These are phyloP conservation scores for Blastocrithidia nonstop DNA, from an alignment of 208 protist genomes.

Conservation along the genomic window DNA sequence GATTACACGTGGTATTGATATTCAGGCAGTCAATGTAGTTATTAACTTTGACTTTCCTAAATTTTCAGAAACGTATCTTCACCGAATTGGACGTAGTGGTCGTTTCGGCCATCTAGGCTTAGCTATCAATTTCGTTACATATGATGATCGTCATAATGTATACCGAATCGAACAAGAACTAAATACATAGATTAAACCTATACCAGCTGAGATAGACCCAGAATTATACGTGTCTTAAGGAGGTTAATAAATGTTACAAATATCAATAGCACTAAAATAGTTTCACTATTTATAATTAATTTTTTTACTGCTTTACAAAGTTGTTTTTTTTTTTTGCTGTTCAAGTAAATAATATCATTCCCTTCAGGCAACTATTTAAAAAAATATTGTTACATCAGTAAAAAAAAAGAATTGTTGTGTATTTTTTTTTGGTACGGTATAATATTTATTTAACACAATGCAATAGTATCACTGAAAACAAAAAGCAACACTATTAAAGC, in stretches of 20 bases:
- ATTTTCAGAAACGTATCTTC: constrained; percentile 95
- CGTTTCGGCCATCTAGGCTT: constrained; percentile 97
- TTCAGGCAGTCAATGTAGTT: constrained; percentile 98
- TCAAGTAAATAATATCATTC: too few species aligned
- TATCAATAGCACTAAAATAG: too few species aligned
- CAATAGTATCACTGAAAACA: too few species aligned
- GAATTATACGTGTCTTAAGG: constrained; percentile 86
- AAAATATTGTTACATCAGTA: too few species aligned
- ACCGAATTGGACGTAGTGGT: constrained; percentile 92
- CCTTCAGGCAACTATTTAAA: too few species aligned
- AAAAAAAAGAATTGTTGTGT: too few species aligned
- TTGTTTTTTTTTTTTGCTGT: too few species aligned
- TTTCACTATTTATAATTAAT: too few species aligned
- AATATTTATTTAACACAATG: too few species aligned
- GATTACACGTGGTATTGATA: constrained; percentile 99
- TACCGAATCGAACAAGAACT: constrained; percentile 98
- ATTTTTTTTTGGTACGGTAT: too few species aligned
- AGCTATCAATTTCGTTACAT: constrained; percentile 99
- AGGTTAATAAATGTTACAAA: constrained; percentile 3
- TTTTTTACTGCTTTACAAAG: too few species aligned
- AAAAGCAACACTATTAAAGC: too few species aligned
- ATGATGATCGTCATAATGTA: constrained; percentile 91
- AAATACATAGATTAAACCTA: constrained; percentile 98
- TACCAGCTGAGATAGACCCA: constrained; percentile 92
- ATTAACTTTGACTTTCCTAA: constrained; percentile 99